phyloP scores from a whole-genome alignment of 768 basidiomycete species.

The Trametes sanguinea region DNA sequence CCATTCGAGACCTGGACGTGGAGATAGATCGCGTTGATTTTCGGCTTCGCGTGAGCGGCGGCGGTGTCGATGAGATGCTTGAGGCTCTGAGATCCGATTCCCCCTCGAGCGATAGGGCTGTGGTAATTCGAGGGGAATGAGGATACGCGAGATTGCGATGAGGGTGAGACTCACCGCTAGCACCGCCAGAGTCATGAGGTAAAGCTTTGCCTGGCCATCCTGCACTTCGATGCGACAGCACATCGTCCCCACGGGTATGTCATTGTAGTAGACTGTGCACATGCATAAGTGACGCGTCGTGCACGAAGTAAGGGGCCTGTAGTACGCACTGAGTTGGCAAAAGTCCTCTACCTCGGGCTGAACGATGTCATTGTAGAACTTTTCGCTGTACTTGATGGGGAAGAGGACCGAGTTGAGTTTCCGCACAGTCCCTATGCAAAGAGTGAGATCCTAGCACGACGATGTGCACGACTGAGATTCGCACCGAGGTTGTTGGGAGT shows the following conservation, averaged over 20 bases:
- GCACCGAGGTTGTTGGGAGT: constrained; percentile 82
- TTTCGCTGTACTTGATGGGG: constrained; percentile 86
- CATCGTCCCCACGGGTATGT: constrained; percentile 86
- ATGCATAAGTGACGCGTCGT: neutral
- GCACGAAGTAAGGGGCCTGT: neutral
- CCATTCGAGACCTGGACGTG: constrained; percentile 87
- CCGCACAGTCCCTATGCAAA: constrained; percentile 51
- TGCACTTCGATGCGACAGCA: constrained; percentile 82
- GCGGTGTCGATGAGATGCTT: constrained; percentile 69
- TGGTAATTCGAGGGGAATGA: constrained; percentile 7
- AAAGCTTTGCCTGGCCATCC: constrained; percentile 57
- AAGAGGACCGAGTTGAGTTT: constrained; percentile 79
- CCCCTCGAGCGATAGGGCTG: constrained; percentile 85
- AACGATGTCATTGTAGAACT: constrained; percentile 82
- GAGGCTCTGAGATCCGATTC: constrained; percentile 71
- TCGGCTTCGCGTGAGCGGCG: constrained; percentile 54
- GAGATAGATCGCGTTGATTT: constrained; percentile 72
- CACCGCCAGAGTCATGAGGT: constrained; percentile 92
- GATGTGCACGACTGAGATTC: constrained; percentile 50
- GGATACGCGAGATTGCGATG: constrained; percentile 14
- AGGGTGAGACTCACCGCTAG: constrained; percentile 63
- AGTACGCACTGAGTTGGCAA: constrained; percentile 80
- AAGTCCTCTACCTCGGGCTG: constrained; percentile 79
- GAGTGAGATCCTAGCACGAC: constrained; percentile 55
- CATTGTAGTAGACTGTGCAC: constrained; percentile 85